phyloP scores from a whole-genome alignment of 495 filamentous ascomycete species.

The Aspergillus bridgeri region DNA sequence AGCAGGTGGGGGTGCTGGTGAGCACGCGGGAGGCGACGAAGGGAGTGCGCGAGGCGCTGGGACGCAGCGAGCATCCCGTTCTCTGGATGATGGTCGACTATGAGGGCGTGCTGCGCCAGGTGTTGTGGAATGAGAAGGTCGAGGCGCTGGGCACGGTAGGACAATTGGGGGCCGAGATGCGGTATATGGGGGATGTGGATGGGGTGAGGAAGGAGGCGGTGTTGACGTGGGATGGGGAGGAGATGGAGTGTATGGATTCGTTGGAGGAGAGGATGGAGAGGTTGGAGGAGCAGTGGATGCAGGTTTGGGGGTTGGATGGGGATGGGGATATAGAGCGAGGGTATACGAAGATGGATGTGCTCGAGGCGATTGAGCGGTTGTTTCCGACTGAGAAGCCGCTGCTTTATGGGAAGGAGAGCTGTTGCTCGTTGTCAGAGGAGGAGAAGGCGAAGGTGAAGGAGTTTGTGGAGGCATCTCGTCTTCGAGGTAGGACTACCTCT shows the following conservation, averaged over 20 bases:
- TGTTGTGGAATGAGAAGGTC: conserved; percentile 48
- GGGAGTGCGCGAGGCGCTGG: conserved; percentile 64
- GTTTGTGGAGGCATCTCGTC: conserved; percentile 13
- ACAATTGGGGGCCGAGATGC: conserved; percentile 57
- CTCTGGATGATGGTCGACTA: conserved; percentile 51
- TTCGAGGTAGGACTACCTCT: no score
- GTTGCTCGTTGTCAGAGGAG: conserved; percentile 20
- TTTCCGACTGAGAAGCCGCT: conserved; percentile 26
- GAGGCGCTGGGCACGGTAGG: conserved; percentile 57
- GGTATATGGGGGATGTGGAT: conserved; percentile 35
- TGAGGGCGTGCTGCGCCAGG: conserved; percentile 37
- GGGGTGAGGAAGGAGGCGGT: conserved; percentile 34
- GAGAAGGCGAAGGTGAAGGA: conserved; percentile 25
- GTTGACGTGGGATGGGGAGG: conserved; percentile 58
- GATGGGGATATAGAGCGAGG: not conserved
- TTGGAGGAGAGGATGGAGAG: conserved; percentile 28
- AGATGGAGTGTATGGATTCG: conserved; percentile 37
- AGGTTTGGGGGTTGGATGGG: conserved; percentile 25
- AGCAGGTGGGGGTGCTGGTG: conserved; percentile 63
- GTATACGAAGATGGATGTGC: conserved; percentile 19
- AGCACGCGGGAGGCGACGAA: conserved; percentile 52
- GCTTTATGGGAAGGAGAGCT: conserved; percentile 7
- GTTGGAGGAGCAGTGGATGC: conserved; percentile 32
- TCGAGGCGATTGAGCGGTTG: conserved; percentile 32
- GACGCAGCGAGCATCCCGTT: conserved; percentile 62